Evolutionary conservation across 2,329 filamentous ascomycete species (phyloP).

Genomic region (Stemphylium lycopersici): DNA sequence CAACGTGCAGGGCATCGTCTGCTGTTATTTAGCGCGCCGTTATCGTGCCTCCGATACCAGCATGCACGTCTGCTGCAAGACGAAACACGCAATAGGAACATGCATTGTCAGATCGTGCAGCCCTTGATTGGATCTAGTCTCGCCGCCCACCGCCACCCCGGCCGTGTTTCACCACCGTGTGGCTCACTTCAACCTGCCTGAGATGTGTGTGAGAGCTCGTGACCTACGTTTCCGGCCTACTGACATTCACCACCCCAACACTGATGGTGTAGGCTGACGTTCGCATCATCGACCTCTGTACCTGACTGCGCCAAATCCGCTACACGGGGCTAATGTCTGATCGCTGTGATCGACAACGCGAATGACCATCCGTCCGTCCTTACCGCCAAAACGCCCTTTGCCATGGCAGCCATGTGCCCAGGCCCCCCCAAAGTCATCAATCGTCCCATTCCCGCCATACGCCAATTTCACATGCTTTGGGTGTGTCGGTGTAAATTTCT

Average conservation of each 20-base stretch:
- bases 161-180: slow-evolving; percentile 18
- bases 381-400: background rate
- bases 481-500: slow-evolving; percentile 55
- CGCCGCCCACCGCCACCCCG: slow-evolving; percentile 27
- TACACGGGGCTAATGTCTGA: background rate
- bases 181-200: slow-evolving; percentile 1
- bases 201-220: slow-evolving; percentile 6
- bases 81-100: slow-evolving; percentile 30
- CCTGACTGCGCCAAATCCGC: background rate
- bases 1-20: slow-evolving; percentile 11
- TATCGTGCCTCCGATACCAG: slow-evolving; percentile 23
- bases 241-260: background rate
- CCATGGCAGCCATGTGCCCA: background rate
- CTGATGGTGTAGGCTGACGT: background rate
- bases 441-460: slow-evolving; percentile 55
- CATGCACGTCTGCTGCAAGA: slow-evolving; percentile 27
- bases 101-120: slow-evolving; percentile 32
- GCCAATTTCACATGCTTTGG: slow-evolving; percentile 52
- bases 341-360: slow-evolving; percentile 10
- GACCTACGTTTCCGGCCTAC: background rate
- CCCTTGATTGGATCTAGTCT: slow-evolving; percentile 34
- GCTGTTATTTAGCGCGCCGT: slow-evolving; percentile 27
- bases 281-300: background rate
- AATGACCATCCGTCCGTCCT: slow-evolving; percentile 4
- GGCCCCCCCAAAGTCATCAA: slow-evolving; percentile 17